Percentiles rank a stretch among this genome's conserved stretches.
Evolutionary conservation across 2,329 filamentous ascomycete genomes (phyloP).

Genomic region (Rhynchosporium secalis): DNA sequence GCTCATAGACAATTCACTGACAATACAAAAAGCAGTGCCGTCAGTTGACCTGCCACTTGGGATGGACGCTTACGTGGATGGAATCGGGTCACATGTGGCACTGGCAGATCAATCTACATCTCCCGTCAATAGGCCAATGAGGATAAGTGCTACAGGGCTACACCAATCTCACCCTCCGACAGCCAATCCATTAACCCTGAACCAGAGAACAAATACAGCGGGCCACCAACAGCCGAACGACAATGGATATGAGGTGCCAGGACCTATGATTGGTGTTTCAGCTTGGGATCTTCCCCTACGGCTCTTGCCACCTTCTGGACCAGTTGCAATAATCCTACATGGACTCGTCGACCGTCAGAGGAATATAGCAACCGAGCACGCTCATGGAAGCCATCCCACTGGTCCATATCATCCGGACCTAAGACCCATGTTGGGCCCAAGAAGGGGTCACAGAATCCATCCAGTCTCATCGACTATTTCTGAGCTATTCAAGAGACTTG

Average conservation of each 20-base stretch:
- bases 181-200: constrained; percentile 8
- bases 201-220: background rate
- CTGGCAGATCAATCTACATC: constrained; percentile 4
- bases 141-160: constrained; percentile 5
- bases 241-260: background rate
- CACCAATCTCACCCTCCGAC: background rate
- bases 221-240: constrained; percentile 1
- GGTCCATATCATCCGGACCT: constrained; percentile 42
- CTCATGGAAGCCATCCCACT: constrained; percentile 37
- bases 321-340: constrained; percentile 41
- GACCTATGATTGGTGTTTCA: constrained; percentile 28
- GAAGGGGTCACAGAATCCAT: constrained; percentile 34
- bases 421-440: constrained; percentile 40
- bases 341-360: constrained; percentile 43
- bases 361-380: constrained; percentile 37
- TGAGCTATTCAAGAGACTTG: constrained; percentile 30
- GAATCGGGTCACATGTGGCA: constrained; percentile 3
- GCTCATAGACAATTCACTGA: background rate
- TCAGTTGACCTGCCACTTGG: constrained; percentile 3
- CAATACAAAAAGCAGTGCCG: constrained; percentile 15
- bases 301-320: constrained; percentile 38
- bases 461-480: constrained; percentile 37
- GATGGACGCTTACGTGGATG: constrained; percentile 1
- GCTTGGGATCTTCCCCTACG: constrained; percentile 42
- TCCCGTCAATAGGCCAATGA: constrained; percentile 4